Base-by-base conservation (phyloP, 1,284 basidiomycete genomes). In the Cryptococcus wingfieldii region DNA sequence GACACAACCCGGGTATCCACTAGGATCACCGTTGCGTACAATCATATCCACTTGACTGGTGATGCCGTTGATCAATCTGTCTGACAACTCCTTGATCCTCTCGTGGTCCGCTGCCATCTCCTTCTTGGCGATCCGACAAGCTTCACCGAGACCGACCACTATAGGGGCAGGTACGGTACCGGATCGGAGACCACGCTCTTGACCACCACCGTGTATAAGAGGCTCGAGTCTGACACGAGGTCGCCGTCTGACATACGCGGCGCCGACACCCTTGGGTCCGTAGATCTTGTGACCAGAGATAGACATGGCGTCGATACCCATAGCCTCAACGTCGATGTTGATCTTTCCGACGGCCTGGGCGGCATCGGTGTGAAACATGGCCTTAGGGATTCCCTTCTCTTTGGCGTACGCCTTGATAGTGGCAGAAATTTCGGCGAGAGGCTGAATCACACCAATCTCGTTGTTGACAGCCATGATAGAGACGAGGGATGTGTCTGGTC, bases 391-490 rank as follows among this genome's bases (percentile, higher is more conserved):
- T 85, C 72, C 86, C 84, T 67, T 68, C 63, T 76, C 72, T 62
- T 76, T 73, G 25, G 75, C 73, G 47, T 64, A 70, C 7, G 61
- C 64, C 67, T 80, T 81, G 50, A 90, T 75, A 31, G 96, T 82
- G 5, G 84, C 83, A 25, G 94, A 95, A 63, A 99, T 98, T 76
- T 98, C 93, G 73, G 89, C 89, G 61, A 98, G 83, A 1, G 96
- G 96, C 74, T 98, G 96, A 60, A 99, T 96, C 60, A 98, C 94
- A 48, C 96, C 96, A 7, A 94, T 98, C 80, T 99, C 96, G 79
- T 99, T 99, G 81, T 99, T 99, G 61, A 99, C 95, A 4, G 90
- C 85, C 96, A 99, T 99, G 75, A 99, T 88, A 10, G 94, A 96
- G 42, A 97, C 86, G 9, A 97, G 78, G 6, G 86, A 87, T 1